A percentile compares a stretch with the other conserved stretches of the same genome.
Conservation (phyloP, 495 filamentous ascomycete species). For the Parachaetomium inaequale region DNA sequence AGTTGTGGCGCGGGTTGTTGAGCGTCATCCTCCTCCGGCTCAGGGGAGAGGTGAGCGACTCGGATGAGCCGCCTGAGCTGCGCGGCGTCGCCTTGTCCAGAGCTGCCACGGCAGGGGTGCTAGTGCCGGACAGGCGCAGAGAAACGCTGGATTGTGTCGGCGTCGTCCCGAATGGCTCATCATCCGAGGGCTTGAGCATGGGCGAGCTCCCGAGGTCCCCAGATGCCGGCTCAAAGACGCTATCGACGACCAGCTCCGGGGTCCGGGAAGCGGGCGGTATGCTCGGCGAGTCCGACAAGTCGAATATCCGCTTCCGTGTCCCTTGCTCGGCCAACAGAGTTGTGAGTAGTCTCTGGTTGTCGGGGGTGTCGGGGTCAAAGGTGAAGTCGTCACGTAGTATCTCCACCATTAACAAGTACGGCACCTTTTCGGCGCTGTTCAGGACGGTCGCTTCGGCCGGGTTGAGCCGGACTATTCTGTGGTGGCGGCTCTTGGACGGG, state of each 20-base stretch:
- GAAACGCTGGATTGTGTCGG: slow-evolving; percentile 28
- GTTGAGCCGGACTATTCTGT: slow-evolving; percentile 71
- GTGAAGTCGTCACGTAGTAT: slow-evolving; percentile 70
- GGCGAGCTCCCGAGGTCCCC: slow-evolving; percentile 68
- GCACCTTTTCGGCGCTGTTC: slow-evolving; percentile 75
- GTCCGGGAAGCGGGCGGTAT: slow-evolving; percentile 32
- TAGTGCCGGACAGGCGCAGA: slow-evolving; percentile 54
- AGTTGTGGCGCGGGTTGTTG: slow-evolving; percentile 38
- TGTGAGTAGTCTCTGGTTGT: slow-evolving; percentile 59
- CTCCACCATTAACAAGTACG: slow-evolving; percentile 73
- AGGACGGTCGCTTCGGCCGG: slow-evolving; percentile 73
- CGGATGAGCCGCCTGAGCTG: slow-evolving; percentile 54
- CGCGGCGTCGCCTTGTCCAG: slow-evolving; percentile 55
- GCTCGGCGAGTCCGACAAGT: slow-evolving; percentile 49
- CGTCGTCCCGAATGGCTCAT: slow-evolving; percentile 30
- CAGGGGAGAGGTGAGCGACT: slow-evolving; percentile 56
- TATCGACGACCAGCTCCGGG: slow-evolving; percentile 53
- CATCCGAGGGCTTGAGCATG: slow-evolving; percentile 53
- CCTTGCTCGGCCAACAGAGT: slow-evolving; percentile 61
- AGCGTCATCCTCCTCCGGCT: slow-evolving; percentile 49
- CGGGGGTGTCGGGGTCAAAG: slow-evolving; percentile 63
- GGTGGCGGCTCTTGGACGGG: slow-evolving; percentile 62
- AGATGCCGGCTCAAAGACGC: slow-evolving; percentile 68
- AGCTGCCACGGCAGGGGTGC: slow-evolving; percentile 47
- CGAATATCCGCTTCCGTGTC: slow-evolving; percentile 61